Evolutionary conservation across 345 rosid genomes (phyloP), one percentile per base, ranked within the genome.

Genomic region (Carallia brachiata): DNA sequence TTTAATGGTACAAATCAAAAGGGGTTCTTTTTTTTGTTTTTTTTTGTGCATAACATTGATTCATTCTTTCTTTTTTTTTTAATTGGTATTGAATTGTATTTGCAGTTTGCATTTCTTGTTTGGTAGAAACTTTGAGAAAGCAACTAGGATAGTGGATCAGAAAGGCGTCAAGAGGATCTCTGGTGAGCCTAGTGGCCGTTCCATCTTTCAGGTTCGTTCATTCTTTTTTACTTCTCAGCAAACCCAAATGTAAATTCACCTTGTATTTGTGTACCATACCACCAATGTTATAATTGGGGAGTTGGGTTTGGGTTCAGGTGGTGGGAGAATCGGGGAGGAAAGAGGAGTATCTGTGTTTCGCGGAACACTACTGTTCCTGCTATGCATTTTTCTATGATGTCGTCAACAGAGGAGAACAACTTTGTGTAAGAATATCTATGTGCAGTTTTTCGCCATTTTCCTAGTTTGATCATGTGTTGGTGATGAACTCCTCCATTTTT

Each of bases 101-200:
- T 58, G 52, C 77, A 94, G 97, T 52, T 85, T 91, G 85, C 87
- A 90, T 82, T 81, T 91, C 80, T 76, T 91, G 86, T 94, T 87
- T 78, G 97, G 97, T 71, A 94, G 90, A 79, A 94, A 90, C 77
- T 69, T 94, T 55, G 96, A 90, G 84, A 83, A 83, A 68, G 98
- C 97, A 0, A 85, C 93, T 5, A 78, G 89, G 81, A 88, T 89
- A 28, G 83, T 89, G 23, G 96, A 91, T 77, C 95, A 89, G 57
- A 77, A 83, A 34, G 90, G 93, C 50, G 95, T 93, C 40, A 91
- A 87, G 83, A 81, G 80, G 75, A 84, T 94, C 81, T 81, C 85
- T 15, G 88, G 97, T 15, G 72, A 83, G 50, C 96, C 97, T 5
- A 87, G 96, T 34, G 91, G 89, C 6, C 88, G 97, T n/a, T 85